Evolutionary conservation across 305 asterid genomes (phyloP).

Genomic region (Solanum hybrid): DNA sequence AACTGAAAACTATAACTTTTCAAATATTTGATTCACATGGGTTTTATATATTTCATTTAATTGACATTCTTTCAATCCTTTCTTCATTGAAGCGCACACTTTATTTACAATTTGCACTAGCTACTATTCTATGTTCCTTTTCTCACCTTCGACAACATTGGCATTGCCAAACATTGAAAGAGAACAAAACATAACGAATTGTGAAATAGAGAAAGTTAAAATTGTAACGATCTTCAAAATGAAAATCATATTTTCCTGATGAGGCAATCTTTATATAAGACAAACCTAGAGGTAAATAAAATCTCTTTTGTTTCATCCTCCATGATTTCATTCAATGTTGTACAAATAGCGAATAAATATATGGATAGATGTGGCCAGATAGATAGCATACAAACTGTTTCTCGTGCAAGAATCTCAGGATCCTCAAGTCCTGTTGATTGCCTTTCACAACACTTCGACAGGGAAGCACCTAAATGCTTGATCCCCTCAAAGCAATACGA

Average conservation of each 20-base stretch:
- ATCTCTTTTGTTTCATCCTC: not conserved
- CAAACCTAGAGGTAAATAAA: not conserved
- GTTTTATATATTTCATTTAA: not conserved
- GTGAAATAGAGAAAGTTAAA: not conserved
- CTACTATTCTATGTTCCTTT: not conserved
- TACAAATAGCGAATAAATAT: not conserved
- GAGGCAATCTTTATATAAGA: not conserved
- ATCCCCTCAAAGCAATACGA: constrained; percentile 63
- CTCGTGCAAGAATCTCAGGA: constrained; percentile 83
- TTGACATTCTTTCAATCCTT: not conserved
- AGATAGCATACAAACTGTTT: constrained; percentile 60
- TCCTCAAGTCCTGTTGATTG: constrained; percentile 57
- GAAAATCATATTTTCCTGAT: not conserved
- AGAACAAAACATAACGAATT: not conserved
- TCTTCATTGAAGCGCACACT: not conserved
- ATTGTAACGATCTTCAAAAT: not conserved
- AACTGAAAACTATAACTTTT: not conserved
- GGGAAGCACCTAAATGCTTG: constrained; percentile 49
- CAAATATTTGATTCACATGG: not conserved
- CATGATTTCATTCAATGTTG: not conserved
- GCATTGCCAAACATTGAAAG: not conserved
- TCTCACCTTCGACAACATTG: not conserved
- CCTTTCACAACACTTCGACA: constrained; percentile 61
- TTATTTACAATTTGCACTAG: not conserved
- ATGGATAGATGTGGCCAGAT: not conserved